Percentiles rank a stretch among this genome's conserved stretches.
Evolutionary conservation across 2,329 filamentous ascomycete genomes (phyloP).

Genomic region (Aspergillus viridinutans): DNA sequence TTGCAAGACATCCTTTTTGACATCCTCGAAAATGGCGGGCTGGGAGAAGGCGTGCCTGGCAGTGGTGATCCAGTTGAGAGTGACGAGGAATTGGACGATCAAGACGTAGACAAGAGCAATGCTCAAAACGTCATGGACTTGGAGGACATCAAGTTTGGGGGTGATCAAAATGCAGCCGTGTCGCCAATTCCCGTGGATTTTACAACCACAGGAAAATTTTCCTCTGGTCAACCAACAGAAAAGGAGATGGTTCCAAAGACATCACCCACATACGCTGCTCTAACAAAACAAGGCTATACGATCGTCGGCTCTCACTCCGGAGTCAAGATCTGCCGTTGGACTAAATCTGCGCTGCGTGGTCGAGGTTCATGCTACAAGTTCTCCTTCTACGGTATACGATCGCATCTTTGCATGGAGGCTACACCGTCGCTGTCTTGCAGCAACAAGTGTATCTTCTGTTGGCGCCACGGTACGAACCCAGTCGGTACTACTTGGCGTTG

Average conservation of each 20-base stretch:
- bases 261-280: slow-evolving; percentile 80
- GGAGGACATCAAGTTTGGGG: slow-evolving; percentile 66
- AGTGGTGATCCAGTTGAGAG: slow-evolving; percentile 83
- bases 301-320: slow-evolving; percentile 94
- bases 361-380: slow-evolving; percentile 97
- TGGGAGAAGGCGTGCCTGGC: slow-evolving; percentile 67
- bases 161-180: slow-evolving; percentile 20
- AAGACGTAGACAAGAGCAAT: slow-evolving; percentile 48
- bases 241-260: slow-evolving; percentile 95
- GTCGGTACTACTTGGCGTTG: slow-evolving; percentile 96
- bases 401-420: slow-evolving; percentile 97
- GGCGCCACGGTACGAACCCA: slow-evolving; percentile 95
- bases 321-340: slow-evolving; percentile 98
- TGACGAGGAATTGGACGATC: slow-evolving; percentile 66
- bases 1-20: slow-evolving; percentile 66
- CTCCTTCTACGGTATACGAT: slow-evolving; percentile 94
- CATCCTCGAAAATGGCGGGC: slow-evolving; percentile 46
- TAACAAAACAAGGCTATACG: slow-evolving; percentile 94
- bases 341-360: slow-evolving; percentile 89
- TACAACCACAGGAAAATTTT: slow-evolving; percentile 51
- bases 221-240: slow-evolving; percentile 36
- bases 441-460: slow-evolving; percentile 99
- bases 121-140: slow-evolving; percentile 64
- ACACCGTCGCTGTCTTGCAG: slow-evolving; percentile 93
- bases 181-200: slow-evolving; percentile 77